Conservation (phyloP, 257 asterid genomes). For the Solanum pinnatisectum region DNA sequence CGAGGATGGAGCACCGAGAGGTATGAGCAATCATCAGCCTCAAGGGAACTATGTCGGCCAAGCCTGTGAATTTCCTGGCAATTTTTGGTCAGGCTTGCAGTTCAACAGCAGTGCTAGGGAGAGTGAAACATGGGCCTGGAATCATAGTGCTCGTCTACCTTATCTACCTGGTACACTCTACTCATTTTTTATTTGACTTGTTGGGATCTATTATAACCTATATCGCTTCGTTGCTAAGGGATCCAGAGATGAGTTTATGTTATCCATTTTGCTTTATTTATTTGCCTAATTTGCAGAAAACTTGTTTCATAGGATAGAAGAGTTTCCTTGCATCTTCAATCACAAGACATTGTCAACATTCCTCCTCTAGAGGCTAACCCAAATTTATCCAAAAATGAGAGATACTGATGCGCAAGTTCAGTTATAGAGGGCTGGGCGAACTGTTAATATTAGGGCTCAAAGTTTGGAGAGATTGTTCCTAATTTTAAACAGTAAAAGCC, state of each 20-base stretch:
- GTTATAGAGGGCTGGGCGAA: background rate
- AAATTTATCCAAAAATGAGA: background rate
- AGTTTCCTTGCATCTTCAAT: background rate
- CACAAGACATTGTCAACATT: background rate
- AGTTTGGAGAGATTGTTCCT: background rate
- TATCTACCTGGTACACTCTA: constrained; percentile 43
- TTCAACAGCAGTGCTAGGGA: constrained; percentile 42
- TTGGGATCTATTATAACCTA: background rate
- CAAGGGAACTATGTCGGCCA: constrained; percentile 54
- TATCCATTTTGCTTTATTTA: background rate
- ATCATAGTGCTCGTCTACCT: constrained; percentile 34
- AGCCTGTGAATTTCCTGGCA: constrained; percentile 48
- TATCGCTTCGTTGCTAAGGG: background rate
- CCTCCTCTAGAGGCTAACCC: background rate
- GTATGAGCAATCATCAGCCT: constrained; percentile 32
- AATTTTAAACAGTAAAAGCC: background rate
- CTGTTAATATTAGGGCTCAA: background rate
- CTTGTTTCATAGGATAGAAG: background rate
- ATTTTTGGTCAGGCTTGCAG: constrained; percentile 61
- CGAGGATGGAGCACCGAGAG: constrained; percentile 26
- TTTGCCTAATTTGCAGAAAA: background rate
- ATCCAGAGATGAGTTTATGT: background rate
- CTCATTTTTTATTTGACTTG: background rate
- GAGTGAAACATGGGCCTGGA: constrained; percentile 40
- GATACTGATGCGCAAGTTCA: background rate